These are phyloP conservation scores for Leptodermis oblonga DNA, from an alignment of 257 asterid species.

Conservation along the genomic window DNA sequence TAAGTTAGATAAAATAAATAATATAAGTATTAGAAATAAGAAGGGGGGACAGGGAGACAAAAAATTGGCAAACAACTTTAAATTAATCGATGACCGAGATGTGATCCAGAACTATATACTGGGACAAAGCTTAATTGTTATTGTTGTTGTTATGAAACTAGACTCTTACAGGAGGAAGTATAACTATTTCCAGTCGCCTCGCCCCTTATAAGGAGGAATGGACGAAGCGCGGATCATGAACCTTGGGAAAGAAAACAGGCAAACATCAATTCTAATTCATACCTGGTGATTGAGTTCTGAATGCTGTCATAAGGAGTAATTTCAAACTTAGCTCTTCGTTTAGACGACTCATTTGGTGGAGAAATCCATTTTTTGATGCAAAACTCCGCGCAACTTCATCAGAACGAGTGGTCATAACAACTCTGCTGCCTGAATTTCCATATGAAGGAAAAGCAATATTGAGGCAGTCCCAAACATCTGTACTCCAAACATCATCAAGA, in stretches of 20 bases:
- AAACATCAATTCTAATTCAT: neutral
- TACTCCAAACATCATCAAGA: constrained; percentile 5
- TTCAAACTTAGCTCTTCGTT: neutral
- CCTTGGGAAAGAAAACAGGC: neutral
- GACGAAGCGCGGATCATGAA: too few relatives aligned
- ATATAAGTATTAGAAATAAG: too few relatives aligned
- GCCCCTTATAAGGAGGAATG: too few relatives aligned
- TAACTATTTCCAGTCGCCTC: too few relatives aligned
- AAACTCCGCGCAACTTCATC: neutral
- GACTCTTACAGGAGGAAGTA: too few relatives aligned
- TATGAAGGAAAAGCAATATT: constrained; percentile 3
- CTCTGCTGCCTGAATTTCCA: neutral
- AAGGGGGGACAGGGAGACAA: too few relatives aligned
- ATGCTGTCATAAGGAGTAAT: neutral
- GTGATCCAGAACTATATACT: too few relatives aligned
- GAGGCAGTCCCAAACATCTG: constrained; percentile 10
- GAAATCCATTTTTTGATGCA: neutral
- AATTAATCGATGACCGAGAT: too few relatives aligned
- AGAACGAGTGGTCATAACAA: neutral
- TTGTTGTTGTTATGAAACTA: too few relatives aligned
- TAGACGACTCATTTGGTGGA: neutral
- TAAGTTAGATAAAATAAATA: too few relatives aligned
- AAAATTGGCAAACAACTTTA: too few relatives aligned
- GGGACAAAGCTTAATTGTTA: too few relatives aligned
- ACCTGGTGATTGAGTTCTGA: neutral